Base-by-base conservation (phyloP, 495 filamentous ascomycete genomes). In the Xylaria nigripes region DNA sequence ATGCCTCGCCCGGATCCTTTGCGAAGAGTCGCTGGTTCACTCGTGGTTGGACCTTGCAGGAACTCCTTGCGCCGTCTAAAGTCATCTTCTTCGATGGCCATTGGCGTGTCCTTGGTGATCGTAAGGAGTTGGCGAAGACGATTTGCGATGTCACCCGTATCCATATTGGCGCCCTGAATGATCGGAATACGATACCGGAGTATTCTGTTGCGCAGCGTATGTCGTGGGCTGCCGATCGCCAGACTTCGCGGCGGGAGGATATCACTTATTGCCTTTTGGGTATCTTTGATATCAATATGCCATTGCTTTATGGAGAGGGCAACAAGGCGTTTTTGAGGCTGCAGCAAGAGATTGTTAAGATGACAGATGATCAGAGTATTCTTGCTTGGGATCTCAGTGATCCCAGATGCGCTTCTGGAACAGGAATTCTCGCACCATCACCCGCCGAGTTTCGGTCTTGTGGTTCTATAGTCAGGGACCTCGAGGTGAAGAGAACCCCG, bases 11-110 rank as follows among this genome's bases (percentile, higher is more conserved):
- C 1, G 38, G 46, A 8, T 52, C 53, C 0, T 69, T 76, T 44
- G 34, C 52, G 1, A 49, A 67, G 13, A 70, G 68, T 45, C 49
- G 64, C 3, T 77, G 73, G 74, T 73, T 74, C 34, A 71, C 66
- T 0, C 59, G 71, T 15, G 73, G 72, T 0, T 76, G 71, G 72
- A 76, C 72, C 0, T 55, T 76, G 1, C 72, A 76, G 27, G 73
- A 75, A 47, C 55, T 77, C 5, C 60, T 75, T 2, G 74, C 72
- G 0, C 74, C 74, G 0, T n/a, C n/a, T 0, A 40, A 48, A 8
- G 62, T 74, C 0, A 0, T 56, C 0, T 74, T 72, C 58, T 69
- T 61, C 41, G 61, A 72, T 48, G 1, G 29, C 1, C 0, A 36
- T 4, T 76, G 72, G 72, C 50, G 46, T 0, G 3, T 44, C 0